Base-by-base conservation (phyloP, 148 eudicot species). In the Bassia scoparia region DNA sequence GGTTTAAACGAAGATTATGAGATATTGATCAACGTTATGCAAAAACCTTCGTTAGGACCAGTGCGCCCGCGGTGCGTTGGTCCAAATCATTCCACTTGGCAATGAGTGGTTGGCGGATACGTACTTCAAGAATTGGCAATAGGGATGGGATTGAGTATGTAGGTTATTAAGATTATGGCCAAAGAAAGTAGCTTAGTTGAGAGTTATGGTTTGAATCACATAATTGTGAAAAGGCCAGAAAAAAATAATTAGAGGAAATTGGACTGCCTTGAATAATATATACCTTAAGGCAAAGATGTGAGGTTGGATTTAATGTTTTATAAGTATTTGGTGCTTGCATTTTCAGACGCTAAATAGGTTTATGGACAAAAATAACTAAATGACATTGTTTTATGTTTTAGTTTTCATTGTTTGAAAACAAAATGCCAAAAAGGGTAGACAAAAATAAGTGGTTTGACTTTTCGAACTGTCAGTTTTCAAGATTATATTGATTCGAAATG, bases 61-160 rank as follows among this genome's bases (percentile, higher is more conserved):
- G 81, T 82, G 38, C n/a, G n/a, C n/a, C n/a, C n/a, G 73, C 86
- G 14, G 71, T 84, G n/a, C n/a, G 26, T 62, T 89, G 27, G 18
- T 84, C 20, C 88, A 89, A 20, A 77, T 89, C 30, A 87, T 87
- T 6, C 94, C 90, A 4, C 46, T 89, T 3, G 90, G 88, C 17
- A 80, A 73, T 1, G 81, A 86, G 14, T 71, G 81, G 84, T 71
- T 84, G 5, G 86, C 89, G 0, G 82, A 87, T 14, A 61, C 78
- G 13, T 87, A 74, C 54, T 87, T 81, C 49, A 82, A 82, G 33
- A 84, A 70, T 5, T 69, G 43, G 89, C 90, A 16, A 77, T 54
- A 58, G 87, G 84, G 18, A 43, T 86, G 79, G 69, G 69, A 12
- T 76, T 37, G 80, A 86, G 62, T 87, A 89, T 75, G 30, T 84